A percentile compares a stretch with the other conserved stretches of the same genome.
These are phyloP conservation scores for Penicillium pancosmium DNA, from an alignment of 495 filamentous ascomycete genomes.

Conservation along the genomic window DNA sequence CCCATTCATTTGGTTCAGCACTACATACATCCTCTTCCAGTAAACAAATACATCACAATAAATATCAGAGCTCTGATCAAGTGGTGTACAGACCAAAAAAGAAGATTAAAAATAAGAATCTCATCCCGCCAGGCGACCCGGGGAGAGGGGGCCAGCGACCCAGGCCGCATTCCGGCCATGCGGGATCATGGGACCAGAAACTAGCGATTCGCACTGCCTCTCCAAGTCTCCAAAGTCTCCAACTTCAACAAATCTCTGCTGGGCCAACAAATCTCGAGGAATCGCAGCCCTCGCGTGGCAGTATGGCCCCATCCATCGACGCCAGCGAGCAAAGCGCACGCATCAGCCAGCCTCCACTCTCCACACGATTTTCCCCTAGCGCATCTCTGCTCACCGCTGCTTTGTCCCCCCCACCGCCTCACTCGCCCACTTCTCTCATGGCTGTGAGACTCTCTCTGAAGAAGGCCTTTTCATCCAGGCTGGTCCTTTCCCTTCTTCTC, in stretches of 20 bases:
- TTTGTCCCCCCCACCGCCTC: slow-evolving; percentile 50
- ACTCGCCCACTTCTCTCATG: slow-evolving; percentile 25
- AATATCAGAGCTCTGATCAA: neutral
- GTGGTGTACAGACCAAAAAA: neutral
- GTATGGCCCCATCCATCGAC: neutral
- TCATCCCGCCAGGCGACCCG: slow-evolving; percentile 7
- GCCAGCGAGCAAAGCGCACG: neutral
- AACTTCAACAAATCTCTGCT: neutral
- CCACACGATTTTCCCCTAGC: slow-evolving; percentile 37
- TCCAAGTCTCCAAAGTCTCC: neutral
- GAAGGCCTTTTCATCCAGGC: slow-evolving; percentile 36
- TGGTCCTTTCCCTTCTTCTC: slow-evolving; percentile 24
- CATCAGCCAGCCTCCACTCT: slow-evolving; percentile 30
- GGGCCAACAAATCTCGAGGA: slow-evolving; percentile 7
- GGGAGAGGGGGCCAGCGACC: neutral
- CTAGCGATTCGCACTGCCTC: slow-evolving; percentile 9
- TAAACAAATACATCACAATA: neutral
- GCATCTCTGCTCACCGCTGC: slow-evolving; percentile 53
- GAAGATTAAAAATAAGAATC: slow-evolving; percentile 15
- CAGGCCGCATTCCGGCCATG: slow-evolving; percentile 14
- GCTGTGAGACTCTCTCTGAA: slow-evolving; percentile 32
- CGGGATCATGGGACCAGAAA: slow-evolving; percentile 11
- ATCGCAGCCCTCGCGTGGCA: slow-evolving; percentile 16
- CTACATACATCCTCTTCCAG: neutral
- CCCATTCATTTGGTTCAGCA: slow-evolving; percentile 5